A percentile compares a stretch with the other conserved stretches of the same genome.
phyloP scores from a whole-genome alignment of 306 rosid genomes.

The Lupinus albus region DNA sequence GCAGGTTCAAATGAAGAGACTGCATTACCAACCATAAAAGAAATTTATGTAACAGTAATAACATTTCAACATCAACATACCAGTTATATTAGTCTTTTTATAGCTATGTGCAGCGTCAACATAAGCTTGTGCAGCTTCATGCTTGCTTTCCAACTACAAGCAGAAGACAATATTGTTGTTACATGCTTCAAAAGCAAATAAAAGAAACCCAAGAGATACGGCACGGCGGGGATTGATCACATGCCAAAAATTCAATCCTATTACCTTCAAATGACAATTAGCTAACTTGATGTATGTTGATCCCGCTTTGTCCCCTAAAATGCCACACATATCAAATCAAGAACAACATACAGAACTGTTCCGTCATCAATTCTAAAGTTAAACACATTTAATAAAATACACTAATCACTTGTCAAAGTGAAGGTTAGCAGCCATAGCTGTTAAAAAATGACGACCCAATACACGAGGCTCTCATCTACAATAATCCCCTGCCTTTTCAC shows the following conservation, averaged over 20 bases:
- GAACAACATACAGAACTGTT: slow-evolving; percentile 15
- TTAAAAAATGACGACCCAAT: too few relatives aligned
- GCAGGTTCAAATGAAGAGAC: neutral
- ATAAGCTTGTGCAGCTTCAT: slow-evolving; percentile 91
- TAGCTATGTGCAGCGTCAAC: slow-evolving; percentile 94
- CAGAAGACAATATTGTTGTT: slow-evolving; percentile 24
- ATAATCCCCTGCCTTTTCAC: too few relatives aligned
- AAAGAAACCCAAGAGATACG: neutral
- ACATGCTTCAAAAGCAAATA: slow-evolving; percentile 1
- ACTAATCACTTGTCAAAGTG: neutral
- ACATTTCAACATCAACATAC: slow-evolving; percentile 43
- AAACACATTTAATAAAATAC: slow-evolving; percentile 21
- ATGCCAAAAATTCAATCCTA: slow-evolving; percentile 33
- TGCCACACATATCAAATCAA: slow-evolving; percentile 32
- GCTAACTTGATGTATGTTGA: slow-evolving; percentile 70
- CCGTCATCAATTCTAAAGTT: neutral
- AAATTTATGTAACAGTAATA: neutral
- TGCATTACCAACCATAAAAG: neutral
- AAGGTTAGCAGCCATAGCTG: slow-evolving; percentile 7
- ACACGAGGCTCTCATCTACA: too few relatives aligned
- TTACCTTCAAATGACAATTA: slow-evolving; percentile 86
- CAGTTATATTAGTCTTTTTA: slow-evolving; percentile 70
- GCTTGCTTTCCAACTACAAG: slow-evolving; percentile 86
- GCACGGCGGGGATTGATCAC: slow-evolving; percentile 9
- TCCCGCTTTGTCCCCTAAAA: slow-evolving; percentile 90